Evolutionary conservation across 192 early-diverging fungal species (phyloP).

Genomic region (Lobosporangium transversale): DNA sequence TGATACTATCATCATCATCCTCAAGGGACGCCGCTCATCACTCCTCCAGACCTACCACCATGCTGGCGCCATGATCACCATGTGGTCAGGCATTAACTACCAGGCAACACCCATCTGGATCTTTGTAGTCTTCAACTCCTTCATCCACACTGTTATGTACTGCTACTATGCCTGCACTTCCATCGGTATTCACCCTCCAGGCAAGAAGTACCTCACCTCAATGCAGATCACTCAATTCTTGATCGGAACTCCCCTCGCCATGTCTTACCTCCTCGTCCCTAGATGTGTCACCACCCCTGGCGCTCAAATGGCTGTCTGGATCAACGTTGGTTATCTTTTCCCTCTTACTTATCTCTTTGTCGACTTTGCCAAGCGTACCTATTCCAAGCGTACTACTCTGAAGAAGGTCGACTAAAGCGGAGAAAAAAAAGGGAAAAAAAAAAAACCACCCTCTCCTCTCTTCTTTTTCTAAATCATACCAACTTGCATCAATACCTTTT

Average conservation of each 20-base stretch:
- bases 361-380: conserved; percentile 80
- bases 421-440: background rate
- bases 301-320: conserved; percentile 66
- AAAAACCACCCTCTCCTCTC: background rate
- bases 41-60: conserved; percentile 90
- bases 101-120: conserved; percentile 83
- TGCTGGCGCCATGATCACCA: conserved; percentile 83
- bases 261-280: conserved; percentile 73
- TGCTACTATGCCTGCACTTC: conserved; percentile 81
- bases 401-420: conserved; percentile 45
- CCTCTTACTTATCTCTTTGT: conserved; percentile 84
- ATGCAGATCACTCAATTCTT: conserved; percentile 91
- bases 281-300: conserved; percentile 62
- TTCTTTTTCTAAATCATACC: background rate
- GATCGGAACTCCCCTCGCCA: conserved; percentile 72
- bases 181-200: conserved; percentile 78
- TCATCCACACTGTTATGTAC: conserved; percentile 92
- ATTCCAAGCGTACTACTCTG: conserved; percentile 60
- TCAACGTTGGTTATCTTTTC: conserved; percentile 74
- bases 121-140: conserved; percentile 86
- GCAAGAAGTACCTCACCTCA: conserved; percentile 82
- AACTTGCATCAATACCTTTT: background rate
- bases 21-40: conserved; percentile 80
- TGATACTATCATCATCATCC: conserved; percentile 86
- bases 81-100: conserved; percentile 78